Evolutionary conservation across 192 early-diverging fungal species (phyloP), one percentile per base, ranked within the genome.

Genomic region (Coemansia sp.): DNA sequence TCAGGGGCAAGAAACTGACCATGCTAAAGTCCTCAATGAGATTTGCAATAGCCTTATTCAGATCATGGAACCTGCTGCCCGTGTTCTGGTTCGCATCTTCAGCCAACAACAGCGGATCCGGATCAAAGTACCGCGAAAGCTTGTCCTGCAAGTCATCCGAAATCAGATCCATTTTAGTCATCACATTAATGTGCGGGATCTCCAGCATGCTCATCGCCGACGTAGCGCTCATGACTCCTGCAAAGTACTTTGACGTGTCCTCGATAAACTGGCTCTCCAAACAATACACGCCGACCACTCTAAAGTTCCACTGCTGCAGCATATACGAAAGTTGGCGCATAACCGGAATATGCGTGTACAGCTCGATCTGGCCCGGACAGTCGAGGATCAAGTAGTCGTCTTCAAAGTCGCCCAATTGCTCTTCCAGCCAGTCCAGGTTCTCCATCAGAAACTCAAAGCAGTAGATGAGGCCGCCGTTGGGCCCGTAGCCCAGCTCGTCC

Each of bases 311-410:
- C 37, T 88, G 81, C 49, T 81, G 80, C 47, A 98, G 65, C 13
- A 75, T 69, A 39, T 87, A 84, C 24, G 92, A 88, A 35, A 99
- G 60, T 3, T 86, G 82, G 60, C 88, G 86, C 91, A 99, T 99
- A 59, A 98, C 93, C 24, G 94, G 90, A 59, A 95, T 93, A 69
- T 98, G 96, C 27, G 97, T 98, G 77, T 99, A 99, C 14, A 99
- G 85, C 78, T 99, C 97, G 65, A 99, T 99, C 74, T 99, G 95
- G 4, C 96, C 89, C 11, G 97, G 97, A 65, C 95, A 96, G 75
- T 99, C 97, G 52, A 99, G 87, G 49, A 99, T 94, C 47, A 98
- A 78, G 66, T 98, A 97, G 69, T 99, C 97, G 68, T 99, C 94
- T 38, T 94, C 94, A 59, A 89, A 96, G 55, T 87, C 84, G 9